These are phyloP conservation scores for Cordyceps fumosorosea DNA, from an alignment of 2,329 filamentous ascomycete genomes.

Conservation along the genomic window DNA sequence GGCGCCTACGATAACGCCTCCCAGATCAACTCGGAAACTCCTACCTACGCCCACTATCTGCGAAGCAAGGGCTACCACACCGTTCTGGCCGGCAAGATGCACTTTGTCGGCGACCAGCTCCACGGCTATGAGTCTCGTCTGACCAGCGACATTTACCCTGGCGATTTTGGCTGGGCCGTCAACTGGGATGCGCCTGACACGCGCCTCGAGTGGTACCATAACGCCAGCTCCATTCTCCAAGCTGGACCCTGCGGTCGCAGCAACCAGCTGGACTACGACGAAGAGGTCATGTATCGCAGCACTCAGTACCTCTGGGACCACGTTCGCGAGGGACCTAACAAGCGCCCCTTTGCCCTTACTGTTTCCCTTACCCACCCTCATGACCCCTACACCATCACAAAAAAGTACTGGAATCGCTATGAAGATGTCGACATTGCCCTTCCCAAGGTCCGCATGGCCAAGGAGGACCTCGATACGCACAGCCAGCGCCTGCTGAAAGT, in stretches of 20 bases:
- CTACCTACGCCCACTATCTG: slow-evolving; percentile 89
- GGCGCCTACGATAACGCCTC: slow-evolving; percentile 88
- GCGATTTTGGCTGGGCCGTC: slow-evolving; percentile 89
- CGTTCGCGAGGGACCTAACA: slow-evolving; percentile 67
- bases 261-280: slow-evolving; percentile 93
- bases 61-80: slow-evolving; percentile 83
- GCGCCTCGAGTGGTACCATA: slow-evolving; percentile 92
- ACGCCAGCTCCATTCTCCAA: slow-evolving; percentile 87
- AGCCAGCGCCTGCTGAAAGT: slow-evolving; percentile 81
- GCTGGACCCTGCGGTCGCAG: slow-evolving; percentile 83
- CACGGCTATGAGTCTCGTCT: slow-evolving; percentile 89
- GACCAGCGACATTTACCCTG: slow-evolving; percentile 93
- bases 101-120: slow-evolving; percentile 90
- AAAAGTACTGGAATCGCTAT: slow-evolving; percentile 90
- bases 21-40: slow-evolving; percentile 74
- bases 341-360: slow-evolving; percentile 79
- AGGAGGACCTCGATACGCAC: slow-evolving; percentile 79
- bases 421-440: slow-evolving; percentile 81
- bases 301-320: slow-evolving; percentile 88
- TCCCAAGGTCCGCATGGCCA: slow-evolving; percentile 69
- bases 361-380: slow-evolving; percentile 91
- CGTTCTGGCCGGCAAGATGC: slow-evolving; percentile 90
- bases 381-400: slow-evolving; percentile 89
- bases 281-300: slow-evolving; percentile 90
- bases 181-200: slow-evolving; percentile 90